Evolutionary conservation across 139 green algal species (phyloP).

Genomic region (Coccomyxa sp.): DNA sequence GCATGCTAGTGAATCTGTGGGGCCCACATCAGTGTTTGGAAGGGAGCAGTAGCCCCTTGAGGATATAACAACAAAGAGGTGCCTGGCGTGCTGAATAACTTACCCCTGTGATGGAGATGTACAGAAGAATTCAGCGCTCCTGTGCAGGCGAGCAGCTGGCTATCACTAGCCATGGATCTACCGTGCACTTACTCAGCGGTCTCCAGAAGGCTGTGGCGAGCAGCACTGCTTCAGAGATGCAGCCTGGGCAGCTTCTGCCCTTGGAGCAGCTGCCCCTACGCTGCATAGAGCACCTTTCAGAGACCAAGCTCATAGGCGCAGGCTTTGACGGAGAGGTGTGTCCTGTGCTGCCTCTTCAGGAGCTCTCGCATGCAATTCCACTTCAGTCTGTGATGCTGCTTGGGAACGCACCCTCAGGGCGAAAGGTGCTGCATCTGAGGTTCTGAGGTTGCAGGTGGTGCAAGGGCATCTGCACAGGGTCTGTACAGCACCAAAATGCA

Average conservation of each 20-base stretch:
- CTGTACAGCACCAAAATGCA: not conserved
- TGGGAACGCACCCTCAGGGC: not conserved
- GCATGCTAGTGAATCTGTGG: too few relatives aligned
- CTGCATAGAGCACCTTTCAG: not conserved
- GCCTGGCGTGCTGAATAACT: not conserved
- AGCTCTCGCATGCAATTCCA: not conserved
- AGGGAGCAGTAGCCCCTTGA: not conserved
- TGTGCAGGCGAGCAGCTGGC: not conserved
- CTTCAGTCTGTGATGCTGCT: not conserved
- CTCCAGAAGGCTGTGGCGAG: too few relatives aligned
- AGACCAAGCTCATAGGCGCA: not conserved
- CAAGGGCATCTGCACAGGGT: not conserved
- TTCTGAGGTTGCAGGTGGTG: not conserved
- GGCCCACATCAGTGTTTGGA: too few relatives aligned
- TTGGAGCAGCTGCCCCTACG: not conserved
- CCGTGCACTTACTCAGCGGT: not conserved
- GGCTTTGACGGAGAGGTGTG: constrained; percentile 2
- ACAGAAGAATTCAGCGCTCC: not conserved
- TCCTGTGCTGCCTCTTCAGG: not conserved
- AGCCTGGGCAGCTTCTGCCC: not conserved
- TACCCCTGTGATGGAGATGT: not conserved
- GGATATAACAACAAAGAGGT: not conserved
- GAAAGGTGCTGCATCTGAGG: not conserved
- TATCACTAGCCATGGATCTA: not conserved
- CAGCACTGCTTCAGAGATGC: not conserved